These are phyloP conservation scores for Saprolegnia parasitica DNA, from an alignment of 352 stramenopile genomes.

Conservation along the genomic window DNA sequence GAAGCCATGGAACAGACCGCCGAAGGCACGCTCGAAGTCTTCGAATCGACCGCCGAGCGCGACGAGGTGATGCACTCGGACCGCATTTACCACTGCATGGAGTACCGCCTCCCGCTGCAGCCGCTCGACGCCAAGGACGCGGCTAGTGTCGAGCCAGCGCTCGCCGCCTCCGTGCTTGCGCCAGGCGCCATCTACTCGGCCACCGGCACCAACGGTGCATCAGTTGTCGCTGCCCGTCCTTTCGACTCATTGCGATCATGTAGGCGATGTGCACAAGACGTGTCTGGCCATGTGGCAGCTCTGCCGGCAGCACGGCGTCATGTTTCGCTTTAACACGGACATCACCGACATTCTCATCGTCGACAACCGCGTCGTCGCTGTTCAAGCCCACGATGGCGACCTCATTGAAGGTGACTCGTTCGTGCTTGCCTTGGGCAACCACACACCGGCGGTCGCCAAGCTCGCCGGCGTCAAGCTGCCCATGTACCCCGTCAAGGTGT, in stretches of 20 bases:
- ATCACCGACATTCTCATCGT: conserved; percentile 75
- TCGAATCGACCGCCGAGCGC: conserved; percentile 46
- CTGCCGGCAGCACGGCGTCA: conserved; percentile 76
- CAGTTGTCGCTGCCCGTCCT: neutral
- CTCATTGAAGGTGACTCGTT: conserved; percentile 86
- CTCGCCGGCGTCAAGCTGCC: conserved; percentile 67
- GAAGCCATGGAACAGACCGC: conserved; percentile 84
- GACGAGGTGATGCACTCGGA: conserved; percentile 72
- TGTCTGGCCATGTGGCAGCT: conserved; percentile 74
- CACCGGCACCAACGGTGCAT: conserved; percentile 65
- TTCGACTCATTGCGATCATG: neutral
- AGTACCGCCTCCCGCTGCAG: conserved; percentile 78
- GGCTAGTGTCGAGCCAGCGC: conserved; percentile 57
- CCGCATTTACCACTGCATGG: conserved; percentile 56
- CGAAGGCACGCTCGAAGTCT: conserved; percentile 79
- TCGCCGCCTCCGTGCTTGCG: conserved; percentile 53
- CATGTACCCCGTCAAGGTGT: conserved; percentile 73
- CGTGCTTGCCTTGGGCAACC: conserved; percentile 76
- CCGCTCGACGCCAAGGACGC: conserved; percentile 50
- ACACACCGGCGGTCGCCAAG: conserved; percentile 57
- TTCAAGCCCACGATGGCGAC: conserved; percentile 72
- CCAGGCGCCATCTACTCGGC: conserved; percentile 69
- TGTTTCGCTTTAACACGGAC: conserved; percentile 86
- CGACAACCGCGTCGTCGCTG: conserved; percentile 65
- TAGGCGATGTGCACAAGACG: conserved; percentile 80